These are phyloP conservation scores for Sicyos baderoa DNA, from an alignment of 306 rosid species.

Conservation along the genomic window DNA sequence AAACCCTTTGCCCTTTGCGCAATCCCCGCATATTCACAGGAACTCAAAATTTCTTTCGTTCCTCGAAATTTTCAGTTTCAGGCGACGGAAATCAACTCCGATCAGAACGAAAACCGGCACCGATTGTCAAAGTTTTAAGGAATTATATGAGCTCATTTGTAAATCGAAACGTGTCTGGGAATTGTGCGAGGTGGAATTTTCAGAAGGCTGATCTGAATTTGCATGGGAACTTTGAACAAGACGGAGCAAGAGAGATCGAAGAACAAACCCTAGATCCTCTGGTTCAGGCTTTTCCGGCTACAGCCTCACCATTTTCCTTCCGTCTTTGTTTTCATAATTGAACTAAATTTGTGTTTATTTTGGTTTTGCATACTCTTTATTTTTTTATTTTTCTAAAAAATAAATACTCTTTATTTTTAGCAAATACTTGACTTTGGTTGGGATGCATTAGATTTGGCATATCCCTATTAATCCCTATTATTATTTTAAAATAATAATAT, in stretches of 20 bases:
- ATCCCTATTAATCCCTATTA: no score
- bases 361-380: not conserved
- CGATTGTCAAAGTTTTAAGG: not conserved
- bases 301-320: slow-evolving; percentile 5
- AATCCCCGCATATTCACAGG: slow-evolving; percentile 57
- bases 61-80: not conserved
- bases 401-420: no score
- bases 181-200: not conserved
- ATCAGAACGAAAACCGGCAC: not conserved
- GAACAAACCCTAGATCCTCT: slow-evolving; percentile 36
- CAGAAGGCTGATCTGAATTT: not conserved
- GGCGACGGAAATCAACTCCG: slow-evolving; percentile 3
- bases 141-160: not conserved
- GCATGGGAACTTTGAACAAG: not conserved
- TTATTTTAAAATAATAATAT: no score
- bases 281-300: slow-evolving; percentile 22
- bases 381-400: no score
- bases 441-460: not conserved
- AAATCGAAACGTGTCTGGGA: not conserved
- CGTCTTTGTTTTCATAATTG: not conserved
- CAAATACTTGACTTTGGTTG: not conserved
- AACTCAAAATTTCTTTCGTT: slow-evolving; percentile 20
- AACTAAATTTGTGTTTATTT: not conserved
- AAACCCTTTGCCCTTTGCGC: slow-evolving; percentile 62
- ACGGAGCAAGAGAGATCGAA: slow-evolving; percentile 22